Conservation (phyloP, 768 basidiomycete genomes). For the Dioszegia aurantiaca region DNA sequence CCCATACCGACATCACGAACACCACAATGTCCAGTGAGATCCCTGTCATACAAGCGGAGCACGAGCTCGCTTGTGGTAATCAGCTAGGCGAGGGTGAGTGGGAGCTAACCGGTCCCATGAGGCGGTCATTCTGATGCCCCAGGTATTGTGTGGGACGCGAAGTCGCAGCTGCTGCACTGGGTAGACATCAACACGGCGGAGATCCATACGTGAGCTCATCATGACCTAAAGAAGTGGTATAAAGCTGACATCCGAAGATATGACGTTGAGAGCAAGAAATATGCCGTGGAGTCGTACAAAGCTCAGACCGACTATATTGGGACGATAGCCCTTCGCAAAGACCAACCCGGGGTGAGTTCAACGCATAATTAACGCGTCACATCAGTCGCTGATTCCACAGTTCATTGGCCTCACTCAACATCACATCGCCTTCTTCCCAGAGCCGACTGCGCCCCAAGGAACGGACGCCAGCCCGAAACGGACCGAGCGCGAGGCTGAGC, state of each 20-base stretch:
- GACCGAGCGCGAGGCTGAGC: constrained; percentile 24
- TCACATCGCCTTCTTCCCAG: constrained; percentile 37
- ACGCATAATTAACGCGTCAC: neutral
- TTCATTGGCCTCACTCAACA: constrained; percentile 39
- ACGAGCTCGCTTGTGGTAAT: constrained; percentile 37
- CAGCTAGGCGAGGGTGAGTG: constrained; percentile 44
- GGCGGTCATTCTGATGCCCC: neutral
- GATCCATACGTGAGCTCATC: constrained; percentile 40
- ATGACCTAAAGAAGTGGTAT: too few relatives aligned
- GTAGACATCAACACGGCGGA: constrained; percentile 40
- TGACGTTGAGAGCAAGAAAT: constrained; percentile 37
- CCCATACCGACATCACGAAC: neutral
- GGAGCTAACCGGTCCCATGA: neutral
- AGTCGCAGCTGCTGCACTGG: constrained; percentile 44
- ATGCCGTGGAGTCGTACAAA: constrained; percentile 42
- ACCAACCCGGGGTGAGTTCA: constrained; percentile 23
- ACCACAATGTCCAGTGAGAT: constrained; percentile 2
- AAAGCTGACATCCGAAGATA: constrained; percentile 21
- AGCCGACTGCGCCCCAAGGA: constrained; percentile 24
- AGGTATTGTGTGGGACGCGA: constrained; percentile 48
- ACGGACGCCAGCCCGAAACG: constrained; percentile 18
- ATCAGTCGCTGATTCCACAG: constrained; percentile 18
- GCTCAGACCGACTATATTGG: constrained; percentile 29
- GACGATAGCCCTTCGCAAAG: constrained; percentile 27
- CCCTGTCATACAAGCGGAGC: constrained; percentile 37